Evolutionary conservation across 345 rosid genomes (phyloP), one percentile per base, ranked within the genome.

Genomic region (Sapria himalayana): DNA sequence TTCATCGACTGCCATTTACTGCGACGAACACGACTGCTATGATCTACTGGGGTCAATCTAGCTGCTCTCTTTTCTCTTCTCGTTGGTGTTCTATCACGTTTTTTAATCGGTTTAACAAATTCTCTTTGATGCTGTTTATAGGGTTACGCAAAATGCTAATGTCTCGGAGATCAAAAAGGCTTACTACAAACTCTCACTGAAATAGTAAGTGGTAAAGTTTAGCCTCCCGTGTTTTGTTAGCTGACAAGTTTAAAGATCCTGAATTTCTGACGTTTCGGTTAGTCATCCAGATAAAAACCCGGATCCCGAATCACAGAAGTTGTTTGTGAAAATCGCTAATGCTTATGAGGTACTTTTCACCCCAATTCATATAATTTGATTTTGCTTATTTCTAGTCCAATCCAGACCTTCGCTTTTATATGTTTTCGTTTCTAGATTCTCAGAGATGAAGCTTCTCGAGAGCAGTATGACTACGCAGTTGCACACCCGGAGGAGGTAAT

Each of bases 261-360:
- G n/a, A n/a, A n/a, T n/a, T 46, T 18, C 43, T 44, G 32, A 16
- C 43, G 52, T n/a, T 35, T 24, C 33, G 54, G 38, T 27, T 32
- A 86, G 94, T 45, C 98, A 89, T 35, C 98, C 98, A 16, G 98
- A 89, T 59, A 89, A 89, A 57, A 82, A 76, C 42, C 94, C 94
- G 5, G 98, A 89, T 79, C 94, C 94, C 20, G 94, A 89, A 48
- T 89, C 94, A 15, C 72, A 42, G 56, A 89, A 79, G 67, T 43
- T 68, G 13, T 89, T 89, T 49, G 94, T 79, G 46, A 89, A 89
- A 65, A 63, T 89, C 20, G 98, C 94, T 6, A 89, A 74, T 69
- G 98, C 98, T 51, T 89, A 89, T 34, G 98, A 89, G 94, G 94
- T 77, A 60, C 29, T 45, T n/a, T 29, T 4, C 10, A 2, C 4